These are phyloP conservation scores for Zymoseptoria ardabiliae DNA, from an alignment of 2,329 filamentous ascomycete species.

Conservation along the genomic window DNA sequence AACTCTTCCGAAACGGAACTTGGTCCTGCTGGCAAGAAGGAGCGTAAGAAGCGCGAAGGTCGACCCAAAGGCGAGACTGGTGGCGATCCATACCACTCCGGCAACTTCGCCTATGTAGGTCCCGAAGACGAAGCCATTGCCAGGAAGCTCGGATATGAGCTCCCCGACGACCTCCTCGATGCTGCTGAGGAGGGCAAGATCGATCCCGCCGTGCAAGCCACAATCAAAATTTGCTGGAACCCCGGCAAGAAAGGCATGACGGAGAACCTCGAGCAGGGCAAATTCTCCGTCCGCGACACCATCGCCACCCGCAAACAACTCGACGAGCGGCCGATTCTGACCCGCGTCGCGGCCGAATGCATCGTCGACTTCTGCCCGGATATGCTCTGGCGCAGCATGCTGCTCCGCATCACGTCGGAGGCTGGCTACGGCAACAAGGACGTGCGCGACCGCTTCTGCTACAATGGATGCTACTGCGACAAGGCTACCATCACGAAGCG, in stretches of 20 bases:
- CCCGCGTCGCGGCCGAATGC: conserved; percentile 26
- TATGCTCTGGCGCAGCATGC: conserved; percentile 27
- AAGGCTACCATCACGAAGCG: conserved; percentile 32
- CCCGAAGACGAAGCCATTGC: conserved; percentile 11
- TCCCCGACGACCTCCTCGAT: conserved; percentile 24
- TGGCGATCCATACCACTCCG: conserved; percentile 25
- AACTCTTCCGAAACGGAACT: conserved; percentile 9
- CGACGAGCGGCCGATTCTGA: conserved; percentile 21
- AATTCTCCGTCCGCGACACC: conserved; percentile 27
- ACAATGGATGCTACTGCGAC: conserved; percentile 30
- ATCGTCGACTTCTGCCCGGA: conserved; percentile 33
- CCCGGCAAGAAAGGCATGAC: conserved; percentile 28
- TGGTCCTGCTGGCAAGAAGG: conserved; percentile 10
- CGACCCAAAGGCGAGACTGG: conserved; percentile 15
- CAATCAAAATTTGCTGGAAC: conserved; percentile 28
- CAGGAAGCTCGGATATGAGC: conserved; percentile 10
- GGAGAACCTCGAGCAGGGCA: conserved; percentile 24
- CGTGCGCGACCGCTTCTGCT: conserved; percentile 28
- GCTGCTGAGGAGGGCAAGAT: conserved; percentile 22
- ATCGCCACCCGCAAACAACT: conserved; percentile 28
- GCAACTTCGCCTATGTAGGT: conserved; percentile 24
- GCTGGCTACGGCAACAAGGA: conserved; percentile 27
- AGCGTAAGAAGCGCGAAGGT: conserved; percentile 11
- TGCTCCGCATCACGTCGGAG: conserved; percentile 30
- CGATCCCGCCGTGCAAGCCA: conserved; percentile 17